phyloP scores from a whole-genome alignment of 306 rosid genomes.

The Quercus berberidifolia region DNA sequence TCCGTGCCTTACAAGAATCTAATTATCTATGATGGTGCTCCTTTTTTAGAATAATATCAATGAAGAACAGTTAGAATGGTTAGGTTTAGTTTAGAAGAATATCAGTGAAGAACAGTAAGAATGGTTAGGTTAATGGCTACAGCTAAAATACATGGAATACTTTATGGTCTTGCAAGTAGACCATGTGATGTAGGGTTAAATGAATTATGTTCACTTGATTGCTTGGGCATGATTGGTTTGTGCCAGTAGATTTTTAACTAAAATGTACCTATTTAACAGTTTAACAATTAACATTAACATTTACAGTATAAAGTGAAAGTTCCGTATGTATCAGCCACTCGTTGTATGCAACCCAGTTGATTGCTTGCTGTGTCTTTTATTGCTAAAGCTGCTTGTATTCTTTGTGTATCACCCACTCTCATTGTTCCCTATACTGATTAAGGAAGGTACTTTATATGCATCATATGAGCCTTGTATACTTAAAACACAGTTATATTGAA shows the following conservation, averaged over 20 bases:
- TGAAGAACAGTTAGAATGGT: background rate
- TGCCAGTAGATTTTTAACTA: background rate
- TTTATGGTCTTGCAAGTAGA: background rate
- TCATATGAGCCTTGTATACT: too few relatives aligned
- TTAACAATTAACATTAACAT: background rate
- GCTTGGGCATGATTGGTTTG: background rate
- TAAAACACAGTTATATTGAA: too few relatives aligned
- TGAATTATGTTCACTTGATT: background rate
- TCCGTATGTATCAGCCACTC: background rate
- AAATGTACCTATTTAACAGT: background rate
- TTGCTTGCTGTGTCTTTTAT: too few relatives aligned
- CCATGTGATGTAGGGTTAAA: background rate
- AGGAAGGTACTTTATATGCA: too few relatives aligned
- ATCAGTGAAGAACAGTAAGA: background rate
- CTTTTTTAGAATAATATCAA: background rate
- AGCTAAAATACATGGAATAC: background rate
- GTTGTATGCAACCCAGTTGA: too few relatives aligned
- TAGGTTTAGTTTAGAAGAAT: background rate
- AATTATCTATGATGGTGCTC: slow-evolving; percentile 17
- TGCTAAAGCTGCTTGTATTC: too few relatives aligned
- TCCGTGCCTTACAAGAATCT: slow-evolving; percentile 41
- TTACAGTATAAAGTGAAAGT: background rate
- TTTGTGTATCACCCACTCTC: too few relatives aligned
- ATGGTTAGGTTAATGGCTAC: background rate
- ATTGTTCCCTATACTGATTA: too few relatives aligned